These are phyloP conservation scores for Trichoderma pleuroti DNA, from an alignment of 2,329 filamentous ascomycete species.

Conservation along the genomic window DNA sequence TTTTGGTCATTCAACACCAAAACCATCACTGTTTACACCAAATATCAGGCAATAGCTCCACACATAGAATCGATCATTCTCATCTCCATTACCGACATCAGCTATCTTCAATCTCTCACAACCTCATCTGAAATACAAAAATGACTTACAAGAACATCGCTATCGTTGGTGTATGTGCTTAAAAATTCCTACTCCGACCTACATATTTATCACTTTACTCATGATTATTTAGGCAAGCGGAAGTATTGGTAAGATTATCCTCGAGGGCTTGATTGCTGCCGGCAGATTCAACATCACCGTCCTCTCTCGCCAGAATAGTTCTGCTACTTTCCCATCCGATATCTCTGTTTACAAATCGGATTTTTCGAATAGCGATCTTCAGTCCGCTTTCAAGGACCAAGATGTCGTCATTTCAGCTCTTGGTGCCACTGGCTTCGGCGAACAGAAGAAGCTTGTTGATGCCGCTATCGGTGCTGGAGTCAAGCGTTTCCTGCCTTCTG, in stretches of 20 bases:
- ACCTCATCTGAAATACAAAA: background rate
- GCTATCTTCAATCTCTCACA: background rate
- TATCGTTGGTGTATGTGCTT: background rate
- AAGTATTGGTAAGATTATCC: constrained; percentile 21
- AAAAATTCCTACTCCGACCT: background rate
- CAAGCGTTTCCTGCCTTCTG: constrained; percentile 51
- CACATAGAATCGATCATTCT: background rate
- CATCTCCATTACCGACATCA: background rate
- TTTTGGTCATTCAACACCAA: background rate
- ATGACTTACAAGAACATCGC: background rate
- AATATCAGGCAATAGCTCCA: background rate
- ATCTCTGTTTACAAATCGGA: constrained; percentile 20
- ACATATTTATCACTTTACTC: background rate
- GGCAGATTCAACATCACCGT: constrained; percentile 19
- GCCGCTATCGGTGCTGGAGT: constrained; percentile 52
- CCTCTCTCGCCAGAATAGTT: constrained; percentile 18
- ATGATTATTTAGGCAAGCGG: constrained; percentile 20
- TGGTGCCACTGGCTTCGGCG: constrained; percentile 37
- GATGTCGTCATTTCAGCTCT: constrained; percentile 40
- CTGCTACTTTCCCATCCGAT: constrained; percentile 12
- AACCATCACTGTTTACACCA: background rate
- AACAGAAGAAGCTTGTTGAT: constrained; percentile 49
- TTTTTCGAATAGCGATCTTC: constrained; percentile 20
- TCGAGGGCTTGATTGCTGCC: constrained; percentile 15
- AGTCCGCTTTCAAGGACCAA: constrained; percentile 19